Base-by-base conservation (phyloP, 805 yeast genomes). In the Pichia nakasei region DNA sequence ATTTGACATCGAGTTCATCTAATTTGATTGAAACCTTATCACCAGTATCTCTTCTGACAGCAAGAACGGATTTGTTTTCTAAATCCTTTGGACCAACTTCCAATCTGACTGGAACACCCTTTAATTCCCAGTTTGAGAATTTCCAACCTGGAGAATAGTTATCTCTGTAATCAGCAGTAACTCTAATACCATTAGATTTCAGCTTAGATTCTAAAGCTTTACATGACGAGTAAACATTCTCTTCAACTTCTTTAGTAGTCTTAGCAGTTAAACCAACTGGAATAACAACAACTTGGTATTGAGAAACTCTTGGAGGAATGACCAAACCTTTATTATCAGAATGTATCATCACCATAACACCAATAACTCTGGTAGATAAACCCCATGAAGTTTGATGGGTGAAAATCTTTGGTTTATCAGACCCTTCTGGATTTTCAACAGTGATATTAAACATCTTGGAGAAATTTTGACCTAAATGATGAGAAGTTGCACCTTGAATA, bases 341-440 rank as follows among this genome's bases (percentile, higher is more conserved):
- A 66, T 93, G 99, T 47, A 88, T 78, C 99, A 93, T 93, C 48
- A 87, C 88, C 97, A 93, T 93, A 55, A 94, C 99, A 75, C 99
- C 99, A 63, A 93, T 89, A 52, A 85, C 93, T 70, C 99, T 86
- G 47, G 99, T 93, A 39, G 97, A 89, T 56, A 93, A 72, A 69
- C 99, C 99, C 99, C 99, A 93, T 12, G 97, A 89, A 74, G 94
- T 93, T 72, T 93, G 99, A 78, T 81, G 87, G 29, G 93, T 96
- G 56, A 71, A 78, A 41, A 89, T 70, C 70, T 87, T 85, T 60
- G 93, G 94, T 62, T 83, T 80, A 48, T 85, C 94, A 11, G 72
- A 57, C 42, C 96, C 96, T 48, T 83, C 84, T 54, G 99, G 99
- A 66, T 87, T 85, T 70, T 93, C 98, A 41, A 94, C 98, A 34